Conservation (phyloP, 371 early-diverging fungal genomes). For the Mortierella sp. region DNA sequence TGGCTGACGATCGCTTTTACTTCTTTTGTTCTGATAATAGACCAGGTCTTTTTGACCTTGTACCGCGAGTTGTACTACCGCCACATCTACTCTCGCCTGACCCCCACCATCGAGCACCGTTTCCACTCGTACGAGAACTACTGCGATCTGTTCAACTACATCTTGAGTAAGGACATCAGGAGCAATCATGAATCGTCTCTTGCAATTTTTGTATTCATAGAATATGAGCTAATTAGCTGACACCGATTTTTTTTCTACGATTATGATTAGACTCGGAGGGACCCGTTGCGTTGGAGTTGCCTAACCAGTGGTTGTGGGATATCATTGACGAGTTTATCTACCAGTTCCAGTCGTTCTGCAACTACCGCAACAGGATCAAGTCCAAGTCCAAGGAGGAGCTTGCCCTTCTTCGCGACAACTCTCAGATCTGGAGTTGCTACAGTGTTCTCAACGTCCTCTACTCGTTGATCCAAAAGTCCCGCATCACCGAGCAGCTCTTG, state of each 20-base stretch:
- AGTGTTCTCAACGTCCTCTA: conserved; percentile 96
- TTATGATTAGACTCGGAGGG: conserved; percentile 76
- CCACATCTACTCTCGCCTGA: conserved; percentile 92
- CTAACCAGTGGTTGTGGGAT: conserved; percentile 99
- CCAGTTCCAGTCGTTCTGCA: conserved; percentile 97
- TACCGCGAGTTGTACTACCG: conserved; percentile 97
- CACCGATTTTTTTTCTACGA: not conserved
- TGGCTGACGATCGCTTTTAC: not conserved
- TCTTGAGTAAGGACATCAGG: conserved; percentile 76
- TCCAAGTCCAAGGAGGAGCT: conserved; percentile 87
- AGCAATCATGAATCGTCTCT: not conserved
- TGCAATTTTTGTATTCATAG: not conserved
- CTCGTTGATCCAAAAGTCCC: conserved; percentile 93
- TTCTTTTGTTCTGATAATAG: conserved; percentile 55
- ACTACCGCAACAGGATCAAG: conserved; percentile 88
- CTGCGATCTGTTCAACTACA: conserved; percentile 96
- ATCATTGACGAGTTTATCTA: conserved; percentile 98
- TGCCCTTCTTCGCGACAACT: conserved; percentile 82
- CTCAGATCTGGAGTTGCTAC: conserved; percentile 95
- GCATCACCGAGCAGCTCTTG: conserved; percentile 92
- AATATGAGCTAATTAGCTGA: not conserved
- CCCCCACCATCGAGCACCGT: conserved; percentile 90
- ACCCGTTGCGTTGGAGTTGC: conserved; percentile 90
- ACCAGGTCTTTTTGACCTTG: conserved; percentile 91
- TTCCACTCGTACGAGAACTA: conserved; percentile 95